Evolutionary conservation across 139 green algal genomes (phyloP), one percentile per base, ranked within the genome.

Genomic region (Asterochloris erici): DNA sequence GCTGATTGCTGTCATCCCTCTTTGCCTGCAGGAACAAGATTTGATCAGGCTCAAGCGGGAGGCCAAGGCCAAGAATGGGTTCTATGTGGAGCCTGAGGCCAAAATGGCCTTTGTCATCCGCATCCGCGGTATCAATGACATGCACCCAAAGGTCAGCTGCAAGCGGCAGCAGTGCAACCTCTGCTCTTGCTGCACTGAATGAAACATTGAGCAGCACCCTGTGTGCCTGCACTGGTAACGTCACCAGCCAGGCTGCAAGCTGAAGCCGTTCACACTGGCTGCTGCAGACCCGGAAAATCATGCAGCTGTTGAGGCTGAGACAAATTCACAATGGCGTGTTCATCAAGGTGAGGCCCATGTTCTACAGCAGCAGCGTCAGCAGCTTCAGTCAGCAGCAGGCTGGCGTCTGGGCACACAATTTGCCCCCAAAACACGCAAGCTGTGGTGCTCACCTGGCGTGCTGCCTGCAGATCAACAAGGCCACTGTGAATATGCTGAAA

Each of bases 271-370:
- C 0, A 70, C 16, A 21, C 10, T 79, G 12, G 9, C 19, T n/a
- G 12, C 26, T 79, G 86, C 90, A 98, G 95, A 97, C 94, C 28
- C 91, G 90, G 83, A 99, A 98, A 91, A 98, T 99, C 87, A 79
- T 99, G 87, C 95, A 99, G 93, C 92, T 99, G 87, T 92, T 99
- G 82, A 91, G 97, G 64, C 92, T 99, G 86, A 90, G 94, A 47
- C 97, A 99, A 93, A 98, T 99, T 87, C 95, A 98, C 95, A 99
- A 96, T 85, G 97, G 92, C 77, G 94, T 99, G 38, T 99, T 99
- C 92, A 85, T 99, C 76, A 91, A 90, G 92, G 94, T 96, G 74
- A 60, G 15, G 73, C 14, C 26, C 23, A 26, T 47, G 15, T 23
- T 28, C 73, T 77, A 0, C 19, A 14, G 13, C 11, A 23, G n/a